These are phyloP conservation scores for Cytospora chrysosperma DNA, from an alignment of 2,329 filamentous ascomycete species.

Conservation along the genomic window DNA sequence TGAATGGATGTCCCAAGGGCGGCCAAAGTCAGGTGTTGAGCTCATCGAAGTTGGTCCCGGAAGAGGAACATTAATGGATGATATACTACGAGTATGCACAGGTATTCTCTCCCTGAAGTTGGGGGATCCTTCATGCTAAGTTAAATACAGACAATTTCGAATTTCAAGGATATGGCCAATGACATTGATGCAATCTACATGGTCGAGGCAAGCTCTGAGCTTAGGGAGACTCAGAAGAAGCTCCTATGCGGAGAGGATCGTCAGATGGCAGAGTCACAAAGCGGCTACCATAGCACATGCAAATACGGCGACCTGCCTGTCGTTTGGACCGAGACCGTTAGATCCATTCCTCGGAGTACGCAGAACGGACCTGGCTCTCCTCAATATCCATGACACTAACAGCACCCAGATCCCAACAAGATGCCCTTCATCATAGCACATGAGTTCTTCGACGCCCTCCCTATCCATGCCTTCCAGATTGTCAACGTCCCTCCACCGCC, in stretches of 20 bases:
- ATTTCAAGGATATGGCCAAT: constrained; percentile 74
- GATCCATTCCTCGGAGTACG: constrained; percentile 71
- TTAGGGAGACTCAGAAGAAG: constrained; percentile 75
- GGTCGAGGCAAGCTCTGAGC: constrained; percentile 84
- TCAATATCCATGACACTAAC: background rate
- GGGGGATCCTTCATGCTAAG: constrained; percentile 1
- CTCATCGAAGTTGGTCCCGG: constrained; percentile 94
- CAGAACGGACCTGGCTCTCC: background rate
- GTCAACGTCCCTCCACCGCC: constrained; percentile 44
- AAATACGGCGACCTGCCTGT: constrained; percentile 75
- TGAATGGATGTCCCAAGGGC: constrained; percentile 93
- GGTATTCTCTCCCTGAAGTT: background rate
- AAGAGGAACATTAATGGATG: constrained; percentile 93
- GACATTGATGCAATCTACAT: constrained; percentile 88
- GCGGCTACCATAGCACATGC: constrained; percentile 71
- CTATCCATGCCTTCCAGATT: constrained; percentile 92
- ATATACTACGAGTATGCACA: constrained; percentile 78
- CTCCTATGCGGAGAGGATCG: constrained; percentile 75
- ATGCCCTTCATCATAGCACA: constrained; percentile 94
- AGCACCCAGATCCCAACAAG: constrained; percentile 57
- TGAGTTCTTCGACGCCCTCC: constrained; percentile 97
- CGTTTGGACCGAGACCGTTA: constrained; percentile 86
- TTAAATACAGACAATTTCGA: constrained; percentile 67
- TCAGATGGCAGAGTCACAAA: constrained; percentile 66
- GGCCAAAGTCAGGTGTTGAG: constrained; percentile 70